Base-by-base conservation (phyloP, 805 yeast genomes). In the Cyberlindnera subsufficiens region DNA sequence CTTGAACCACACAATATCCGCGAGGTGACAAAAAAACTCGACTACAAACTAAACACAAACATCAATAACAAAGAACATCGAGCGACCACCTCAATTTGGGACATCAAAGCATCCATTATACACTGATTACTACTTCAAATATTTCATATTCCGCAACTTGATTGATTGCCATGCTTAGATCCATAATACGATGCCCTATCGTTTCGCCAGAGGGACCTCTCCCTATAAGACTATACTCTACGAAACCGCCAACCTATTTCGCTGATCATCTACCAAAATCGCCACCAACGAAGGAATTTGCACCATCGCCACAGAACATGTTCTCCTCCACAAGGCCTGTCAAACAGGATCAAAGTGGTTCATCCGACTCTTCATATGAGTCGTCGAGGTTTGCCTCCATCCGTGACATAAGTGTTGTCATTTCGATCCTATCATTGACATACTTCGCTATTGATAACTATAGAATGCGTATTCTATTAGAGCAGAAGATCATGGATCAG, bases 401-500 rank as follows among this genome's bases (percentile, higher is more conserved):
- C 5, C 58, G 61, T 41, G 81, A 75, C 20, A 36, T 74, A 3
- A 61, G 72, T 0, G 49, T 71, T 3, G 57, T 73, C 18, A 32
- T 75, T 2, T 71, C 76, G 2, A 66, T 74, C 53, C 46, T 66
- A 6, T 62, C 72, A 8, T 51, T 77, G 38, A 60, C 73, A 1
- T 77, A 71, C 51, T 59, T 77, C 39, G 78, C 82, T 2, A 45
- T 76, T 8, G 82, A 77, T 49, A 75, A 72, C 52, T 77, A 77
- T 53, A 54, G 63, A 13, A 60, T 61, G 10, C 59, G 79, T 22
- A 51, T 67, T 14, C 60, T 56, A 37, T 51, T 74, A n/a, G 66
- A 64, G 34, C 48, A 55, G 18, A 58, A 56, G 37, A 39, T 57
- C 3, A 52, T 55, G 43, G 63, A 61, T n/a, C 54, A 53, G 17